Conservation (phyloP, 805 yeast genomes). For the Zygosaccharomyces pseudorouxii region DNA sequence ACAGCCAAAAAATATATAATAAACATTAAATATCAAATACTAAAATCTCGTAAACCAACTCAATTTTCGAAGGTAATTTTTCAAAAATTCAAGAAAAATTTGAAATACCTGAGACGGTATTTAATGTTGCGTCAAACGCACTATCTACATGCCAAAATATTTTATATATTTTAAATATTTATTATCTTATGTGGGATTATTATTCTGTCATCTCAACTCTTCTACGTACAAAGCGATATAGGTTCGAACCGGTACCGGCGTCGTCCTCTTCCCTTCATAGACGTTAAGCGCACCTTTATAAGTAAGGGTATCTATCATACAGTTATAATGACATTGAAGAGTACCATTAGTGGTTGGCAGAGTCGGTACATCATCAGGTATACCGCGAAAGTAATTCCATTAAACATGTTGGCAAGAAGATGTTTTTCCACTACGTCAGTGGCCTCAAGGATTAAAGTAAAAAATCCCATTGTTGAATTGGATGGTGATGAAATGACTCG, state of each 20-base stretch:
- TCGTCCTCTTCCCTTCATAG: conserved; percentile 1
- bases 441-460: conserved; percentile 59
- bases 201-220: not conserved
- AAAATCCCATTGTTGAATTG: conserved; percentile 69
- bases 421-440: conserved; percentile 26
- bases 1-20: too few relatives aligned
- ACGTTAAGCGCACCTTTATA: not conserved
- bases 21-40: too few relatives aligned
- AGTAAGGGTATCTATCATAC: not conserved
- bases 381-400: not conserved
- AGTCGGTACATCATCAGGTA: not conserved
- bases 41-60: too few relatives aligned
- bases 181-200: not conserved
- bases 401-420: conserved; percentile 24
- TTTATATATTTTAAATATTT: not conserved
- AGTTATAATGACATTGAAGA: not conserved
- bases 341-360: not conserved
- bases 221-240: not conserved
- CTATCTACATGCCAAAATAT: too few relatives aligned
- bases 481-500: conserved; percentile 89
- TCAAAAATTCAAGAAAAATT: too few relatives aligned
- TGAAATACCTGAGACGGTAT: too few relatives aligned
- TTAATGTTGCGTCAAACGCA: too few relatives aligned
- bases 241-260: conserved; percentile 1
- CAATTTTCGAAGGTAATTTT: too few relatives aligned